Evolutionary conservation across 257 asterid species (phyloP).

Genomic region (Nicotiana sylvestris): DNA sequence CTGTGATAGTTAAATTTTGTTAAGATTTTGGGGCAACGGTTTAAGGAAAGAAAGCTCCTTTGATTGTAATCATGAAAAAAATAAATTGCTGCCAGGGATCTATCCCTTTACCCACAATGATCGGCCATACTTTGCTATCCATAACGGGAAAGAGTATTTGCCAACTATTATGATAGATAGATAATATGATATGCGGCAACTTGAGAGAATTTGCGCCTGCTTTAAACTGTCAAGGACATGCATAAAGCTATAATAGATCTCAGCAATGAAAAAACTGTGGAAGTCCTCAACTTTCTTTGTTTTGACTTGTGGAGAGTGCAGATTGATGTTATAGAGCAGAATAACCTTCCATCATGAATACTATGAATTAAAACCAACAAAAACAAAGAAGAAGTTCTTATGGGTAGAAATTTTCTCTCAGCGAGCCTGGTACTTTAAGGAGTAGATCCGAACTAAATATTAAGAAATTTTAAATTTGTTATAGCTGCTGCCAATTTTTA

Average conservation of each 20-base stretch:
- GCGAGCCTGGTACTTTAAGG: not conserved
- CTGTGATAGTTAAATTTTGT: not conserved
- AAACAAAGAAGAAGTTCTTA: not conserved
- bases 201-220: not conserved
- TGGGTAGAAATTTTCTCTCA: not conserved
- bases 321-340: not conserved
- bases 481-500: not conserved
- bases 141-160: not conserved
- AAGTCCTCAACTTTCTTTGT: not conserved
- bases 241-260: not conserved
- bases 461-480: not conserved
- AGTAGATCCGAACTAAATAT: not conserved
- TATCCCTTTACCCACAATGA: not conserved
- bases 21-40: not conserved
- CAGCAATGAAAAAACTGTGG: not conserved
- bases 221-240: not conserved
- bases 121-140: slow-evolving; percentile 11
- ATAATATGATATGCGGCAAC: not conserved
- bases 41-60: not conserved
- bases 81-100: not conserved
- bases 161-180: not conserved
- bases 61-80: not conserved
- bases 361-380: not conserved
- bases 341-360: not conserved
- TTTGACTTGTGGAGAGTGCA: not conserved